Percentiles rank a stretch among this genome's conserved stretches.
Conservation (phyloP, 106 monocot genomes). For the Amphibolis antarctica region DNA sequence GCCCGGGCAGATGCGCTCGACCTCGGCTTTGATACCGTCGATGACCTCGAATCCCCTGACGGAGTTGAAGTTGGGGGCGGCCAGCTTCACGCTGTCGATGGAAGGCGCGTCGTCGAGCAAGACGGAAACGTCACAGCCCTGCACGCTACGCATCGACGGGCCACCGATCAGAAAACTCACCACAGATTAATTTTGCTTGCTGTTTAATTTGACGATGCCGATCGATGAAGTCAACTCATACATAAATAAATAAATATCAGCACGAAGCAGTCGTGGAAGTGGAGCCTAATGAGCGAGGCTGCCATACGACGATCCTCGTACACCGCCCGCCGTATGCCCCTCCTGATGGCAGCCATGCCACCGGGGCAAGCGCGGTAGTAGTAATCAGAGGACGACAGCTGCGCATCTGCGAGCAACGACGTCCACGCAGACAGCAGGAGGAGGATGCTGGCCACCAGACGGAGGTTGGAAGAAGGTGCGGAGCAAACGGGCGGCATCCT, state of each 20-base stretch:
- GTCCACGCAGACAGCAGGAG: too few relatives aligned
- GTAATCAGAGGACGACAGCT: neutral
- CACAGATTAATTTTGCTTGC: too few relatives aligned
- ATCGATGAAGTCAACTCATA: too few relatives aligned
- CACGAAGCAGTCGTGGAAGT: slow-evolving; percentile 13
- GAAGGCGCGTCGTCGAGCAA: slow-evolving; percentile 7
- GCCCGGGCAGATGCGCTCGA: slow-evolving; percentile 17
- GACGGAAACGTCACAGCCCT: slow-evolving; percentile 20
- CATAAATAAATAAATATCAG: too few relatives aligned
- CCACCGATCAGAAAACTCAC: too few relatives aligned
- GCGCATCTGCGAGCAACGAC: too few relatives aligned
- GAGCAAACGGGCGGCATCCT: too few relatives aligned
- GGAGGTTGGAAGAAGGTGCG: too few relatives aligned
- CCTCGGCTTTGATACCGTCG: slow-evolving; percentile 28
- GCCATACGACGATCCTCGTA: neutral
- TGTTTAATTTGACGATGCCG: too few relatives aligned
- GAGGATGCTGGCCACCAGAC: too few relatives aligned
- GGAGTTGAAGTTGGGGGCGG: slow-evolving; percentile 22
- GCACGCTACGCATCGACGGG: too few relatives aligned
- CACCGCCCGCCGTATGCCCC: neutral
- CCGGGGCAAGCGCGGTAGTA: slow-evolving; percentile 6
- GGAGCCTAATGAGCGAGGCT: slow-evolving; percentile 4
- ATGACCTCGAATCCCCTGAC: slow-evolving; percentile 37
- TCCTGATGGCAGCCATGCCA: neutral
- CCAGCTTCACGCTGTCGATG: slow-evolving; percentile 10